phyloP scores from a whole-genome alignment of 257 asterid genomes.

The Solanum stenotomum region DNA sequence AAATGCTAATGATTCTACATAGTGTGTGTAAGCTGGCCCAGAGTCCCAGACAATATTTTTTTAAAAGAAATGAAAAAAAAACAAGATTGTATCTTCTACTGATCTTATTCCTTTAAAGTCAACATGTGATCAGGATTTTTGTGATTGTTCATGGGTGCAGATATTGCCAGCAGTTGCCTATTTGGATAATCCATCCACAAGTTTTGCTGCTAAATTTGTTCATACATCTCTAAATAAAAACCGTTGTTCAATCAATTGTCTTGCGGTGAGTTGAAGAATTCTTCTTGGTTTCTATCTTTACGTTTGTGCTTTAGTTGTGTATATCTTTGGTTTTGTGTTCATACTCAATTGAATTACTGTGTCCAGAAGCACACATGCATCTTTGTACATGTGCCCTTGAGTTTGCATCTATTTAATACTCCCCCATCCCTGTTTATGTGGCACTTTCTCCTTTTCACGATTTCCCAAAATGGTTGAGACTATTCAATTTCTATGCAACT shows the following conservation, averaged over 20 bases:
- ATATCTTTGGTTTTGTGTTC: background rate
- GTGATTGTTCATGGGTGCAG: conserved; percentile 42
- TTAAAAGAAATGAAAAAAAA: background rate
- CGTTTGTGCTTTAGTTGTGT: background rate
- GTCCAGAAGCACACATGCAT: background rate
- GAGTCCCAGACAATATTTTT: background rate
- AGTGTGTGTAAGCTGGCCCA: background rate
- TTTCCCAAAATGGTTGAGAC: background rate
- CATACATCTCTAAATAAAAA: conserved; percentile 96
- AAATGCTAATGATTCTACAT: background rate
- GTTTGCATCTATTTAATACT: background rate
- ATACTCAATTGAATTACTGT: background rate
- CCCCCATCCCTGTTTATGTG: background rate
- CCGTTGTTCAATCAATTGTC: conserved; percentile 88
- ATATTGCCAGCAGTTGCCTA: conserved; percentile 81
- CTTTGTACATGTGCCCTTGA: background rate
- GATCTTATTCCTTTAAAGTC: background rate
- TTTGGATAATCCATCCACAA: conserved; percentile 85
- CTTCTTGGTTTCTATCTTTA: background rate
- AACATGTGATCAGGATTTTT: background rate
- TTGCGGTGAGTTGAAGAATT: conserved; percentile 51
- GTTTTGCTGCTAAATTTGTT: conserved; percentile 95
- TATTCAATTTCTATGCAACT: background rate
- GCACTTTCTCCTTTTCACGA: background rate
- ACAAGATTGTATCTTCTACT: background rate